Evolutionary conservation across 2,329 filamentous ascomycete species (phyloP).

Genomic region (Myrmaecium sp.): DNA sequence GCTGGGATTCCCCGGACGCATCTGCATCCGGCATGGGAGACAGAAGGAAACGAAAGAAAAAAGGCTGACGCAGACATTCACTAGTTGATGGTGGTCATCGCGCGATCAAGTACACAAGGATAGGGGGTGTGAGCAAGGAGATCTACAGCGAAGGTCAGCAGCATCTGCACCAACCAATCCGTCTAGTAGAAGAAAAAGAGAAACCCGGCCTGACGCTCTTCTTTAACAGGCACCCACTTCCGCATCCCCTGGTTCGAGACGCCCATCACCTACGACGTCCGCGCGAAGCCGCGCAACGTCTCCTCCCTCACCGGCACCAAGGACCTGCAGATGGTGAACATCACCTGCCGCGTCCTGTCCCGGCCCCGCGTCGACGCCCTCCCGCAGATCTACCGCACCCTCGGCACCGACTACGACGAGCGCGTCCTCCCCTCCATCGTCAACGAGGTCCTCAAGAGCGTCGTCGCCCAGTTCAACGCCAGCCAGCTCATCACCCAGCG

Average conservation of each 20-base stretch:
- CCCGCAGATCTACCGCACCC: constrained; percentile 90
- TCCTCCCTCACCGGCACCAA: constrained; percentile 96
- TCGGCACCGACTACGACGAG: constrained; percentile 94
- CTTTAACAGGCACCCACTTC: constrained; percentile 68
- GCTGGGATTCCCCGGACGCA: too few species aligned
- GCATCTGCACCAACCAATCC: too few species aligned
- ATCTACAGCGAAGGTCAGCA: constrained; percentile 79
- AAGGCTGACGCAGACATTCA: constrained; percentile 7
- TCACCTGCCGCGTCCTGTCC: constrained; percentile 96
- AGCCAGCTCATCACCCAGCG: constrained; percentile 97
- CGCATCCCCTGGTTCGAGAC: constrained; percentile 95
- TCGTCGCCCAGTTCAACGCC: constrained; percentile 97
- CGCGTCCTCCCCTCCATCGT: constrained; percentile 95
- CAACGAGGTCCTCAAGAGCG: constrained; percentile 97
- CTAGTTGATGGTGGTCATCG: constrained; percentile 92
- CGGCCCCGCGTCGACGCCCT: constrained; percentile 74
- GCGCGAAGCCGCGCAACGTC: constrained; percentile 91
- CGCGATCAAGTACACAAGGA: constrained; percentile 92
- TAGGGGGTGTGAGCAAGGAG: constrained; percentile 86
- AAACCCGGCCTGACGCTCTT: constrained; percentile 1
- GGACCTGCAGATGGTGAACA: constrained; percentile 99
- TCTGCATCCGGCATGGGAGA: background rate
- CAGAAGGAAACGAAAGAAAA: background rate
- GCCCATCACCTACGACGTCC: constrained; percentile 91
- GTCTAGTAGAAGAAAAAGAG: too few species aligned